Evolutionary conservation across 1,139 yeast genomes (phyloP), one percentile per base, ranked within the genome.

Genomic region (Scheffersomyces parashehatae): DNA sequence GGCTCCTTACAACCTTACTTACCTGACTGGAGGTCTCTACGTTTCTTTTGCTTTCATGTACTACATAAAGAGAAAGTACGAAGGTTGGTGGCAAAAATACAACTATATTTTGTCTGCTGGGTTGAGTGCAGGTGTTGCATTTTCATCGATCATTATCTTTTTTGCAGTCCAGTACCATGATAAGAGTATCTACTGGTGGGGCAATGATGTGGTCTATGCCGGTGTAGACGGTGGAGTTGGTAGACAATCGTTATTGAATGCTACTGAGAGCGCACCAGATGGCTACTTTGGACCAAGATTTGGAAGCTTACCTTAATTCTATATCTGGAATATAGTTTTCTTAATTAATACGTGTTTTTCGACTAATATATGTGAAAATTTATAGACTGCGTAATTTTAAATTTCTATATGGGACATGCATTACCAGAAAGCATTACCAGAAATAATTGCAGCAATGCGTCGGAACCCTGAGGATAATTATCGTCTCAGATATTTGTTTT

Each of bases 81-180:
- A 47, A 12, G 43, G 54, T 5, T 57, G 52, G 47, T 58, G 60
- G 58, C 42, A 49, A 37, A 58, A 56, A 49, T 57, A 57, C 43
- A 56, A 57, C 42, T 57, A 54, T 35, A 39, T 57, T 12, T 48
- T 57, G 38, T 44, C 54, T 3, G 54, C 54, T 3, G 58, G 52
- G 0, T 44, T 55, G 47, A 38, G 50, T 20, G 60, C 60, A 4
- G 60, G 60, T 32, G 55, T 53, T 33, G 58, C 59, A 2, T 54
- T 55, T 40, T 36, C 52, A 38, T 49, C 47, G 6, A 44, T 57
- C 16, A 53, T 57, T 29, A 54, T 57, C 16, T 56, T 52, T 44
- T 57, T 57, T 41, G 50, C 59, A 1, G 59, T 55, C 2, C 59
- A 56, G 34, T 56, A 55, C 34, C 51, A 54, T 24, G 49, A 47